These are phyloP conservation scores for Amanita molliuscula DNA, from an alignment of 768 basidiomycete species.

Conservation along the genomic window DNA sequence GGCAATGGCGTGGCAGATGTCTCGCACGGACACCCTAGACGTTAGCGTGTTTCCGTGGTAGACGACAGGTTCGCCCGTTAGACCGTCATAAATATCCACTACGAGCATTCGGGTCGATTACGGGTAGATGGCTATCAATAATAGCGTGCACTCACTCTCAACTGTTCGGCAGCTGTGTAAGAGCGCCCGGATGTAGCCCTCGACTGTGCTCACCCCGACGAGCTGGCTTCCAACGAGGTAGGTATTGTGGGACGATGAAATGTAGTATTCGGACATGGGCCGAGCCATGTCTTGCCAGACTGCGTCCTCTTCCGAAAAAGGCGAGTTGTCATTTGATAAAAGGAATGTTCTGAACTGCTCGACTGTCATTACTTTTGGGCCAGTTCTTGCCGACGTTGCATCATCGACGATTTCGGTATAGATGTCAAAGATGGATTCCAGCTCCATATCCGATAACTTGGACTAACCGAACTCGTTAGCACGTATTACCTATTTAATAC, in stretches of 20 bases:
- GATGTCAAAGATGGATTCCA: conserved; percentile 28
- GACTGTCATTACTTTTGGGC: conserved; percentile 28
- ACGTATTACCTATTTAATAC: not conserved
- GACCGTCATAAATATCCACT: conserved; percentile 95
- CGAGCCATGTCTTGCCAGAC: conserved; percentile 80
- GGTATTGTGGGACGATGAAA: conserved; percentile 90
- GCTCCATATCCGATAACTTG: conserved; percentile 21
- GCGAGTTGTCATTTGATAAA: conserved; percentile 67
- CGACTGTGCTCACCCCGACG: conserved; percentile 81
- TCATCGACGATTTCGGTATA: conserved; percentile 18
- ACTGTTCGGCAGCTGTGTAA: conserved; percentile 85
- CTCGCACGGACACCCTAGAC: conserved; percentile 71
- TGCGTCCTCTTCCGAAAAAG: conserved; percentile 32
- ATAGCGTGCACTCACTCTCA: conserved; percentile 55
- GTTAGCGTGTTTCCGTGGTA: conserved; percentile 93
- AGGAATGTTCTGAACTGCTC: conserved; percentile 76
- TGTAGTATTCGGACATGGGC: conserved; percentile 84
- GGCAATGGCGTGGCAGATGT: conserved; percentile 76
- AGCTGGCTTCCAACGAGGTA: conserved; percentile 81
- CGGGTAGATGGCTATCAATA: not conserved
- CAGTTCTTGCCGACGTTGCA: not conserved
- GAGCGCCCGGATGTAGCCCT: conserved; percentile 87
- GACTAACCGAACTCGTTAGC: conserved; percentile 20
- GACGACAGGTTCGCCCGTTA: conserved; percentile 66
- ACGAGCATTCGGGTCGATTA: conserved; percentile 14